Base-by-base conservation (phyloP, 140 eudicot genomes). In the Stevia rebaudiana region DNA sequence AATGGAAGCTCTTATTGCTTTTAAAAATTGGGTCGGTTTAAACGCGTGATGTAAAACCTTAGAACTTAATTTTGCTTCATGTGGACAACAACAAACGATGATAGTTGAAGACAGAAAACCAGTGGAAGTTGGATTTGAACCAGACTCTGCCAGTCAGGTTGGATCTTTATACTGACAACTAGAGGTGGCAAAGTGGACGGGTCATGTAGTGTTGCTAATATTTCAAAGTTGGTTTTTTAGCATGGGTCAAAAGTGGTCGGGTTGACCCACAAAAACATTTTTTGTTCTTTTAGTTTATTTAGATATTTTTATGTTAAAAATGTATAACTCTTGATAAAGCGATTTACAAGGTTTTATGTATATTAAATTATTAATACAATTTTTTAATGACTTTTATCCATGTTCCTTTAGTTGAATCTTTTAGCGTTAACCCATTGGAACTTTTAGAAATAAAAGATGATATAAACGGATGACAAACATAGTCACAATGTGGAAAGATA, bases 1-100 rank as follows among this genome's bases (percentile, higher is more conserved):
- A 83, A 81, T 84, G 98, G 95, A 91, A 62, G 86, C 95, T 1
- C 80, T 91, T 68, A 53, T 87, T 75, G 95, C 98, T 55, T 91
- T 91, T 24, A 89, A 83, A 74, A 86, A 89, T 43, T 89, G 97
- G 97, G 92, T 85, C 10, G 97, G 95, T 76, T 68, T 89, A 51
- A 86, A 65, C 61, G 44, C 80, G 17, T 83, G 80, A 85, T 19
- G 25, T 8, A 56, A 7, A 42, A 7, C 25, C 51, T 21, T 35
- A 8, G 4, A 50, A 33, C n/a, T n/a, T n/a, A n/a, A n/a, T n/a
- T 17, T 37, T 22, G 53, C 41, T 67, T 12, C 4, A 13, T n/a
- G 36, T 28, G 4, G 4, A 4, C 4, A 39, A 23, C 41, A n/a
- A 23, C 52, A 22, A 51, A 19, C n/a, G 19, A 31, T 55, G 58